These are phyloP conservation scores for Colletotrichum melonis DNA, from an alignment of 2,329 filamentous ascomycete species.

Conservation along the genomic window DNA sequence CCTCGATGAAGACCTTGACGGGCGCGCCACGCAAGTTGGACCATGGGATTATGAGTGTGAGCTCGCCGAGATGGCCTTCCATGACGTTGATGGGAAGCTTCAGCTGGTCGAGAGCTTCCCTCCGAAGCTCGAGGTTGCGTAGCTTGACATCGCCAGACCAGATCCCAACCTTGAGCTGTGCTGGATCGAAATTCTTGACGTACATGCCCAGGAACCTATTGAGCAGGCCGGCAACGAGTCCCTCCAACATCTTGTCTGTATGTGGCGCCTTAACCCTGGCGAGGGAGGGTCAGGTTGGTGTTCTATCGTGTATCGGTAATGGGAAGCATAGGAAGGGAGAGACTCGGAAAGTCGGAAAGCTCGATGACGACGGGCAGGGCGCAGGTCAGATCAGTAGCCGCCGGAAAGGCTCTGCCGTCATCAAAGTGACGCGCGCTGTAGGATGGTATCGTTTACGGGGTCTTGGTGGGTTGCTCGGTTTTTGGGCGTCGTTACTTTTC, in stretches of 20 bases:
- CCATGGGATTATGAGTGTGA: slow-evolving; percentile 96
- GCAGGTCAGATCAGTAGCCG: not conserved
- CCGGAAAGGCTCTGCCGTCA: slow-evolving; percentile 4
- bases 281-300: slow-evolving; percentile 27
- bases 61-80: slow-evolving; percentile 90
- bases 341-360: slow-evolving; percentile 1
- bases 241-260: slow-evolving; percentile 87
- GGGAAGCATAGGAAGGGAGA: slow-evolving; percentile 24
- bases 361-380: not conserved
- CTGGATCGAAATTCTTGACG: slow-evolving; percentile 98
- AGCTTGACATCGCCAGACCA: slow-evolving; percentile 99
- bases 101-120: slow-evolving; percentile 96
- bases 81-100: slow-evolving; percentile 96
- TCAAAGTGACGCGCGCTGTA: slow-evolving; percentile 6
- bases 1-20: slow-evolving; percentile 93
- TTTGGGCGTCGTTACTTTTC: not conserved
- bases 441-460: not conserved
- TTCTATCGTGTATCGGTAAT: slow-evolving; percentile 13
- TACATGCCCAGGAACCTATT: slow-evolving; percentile 99
- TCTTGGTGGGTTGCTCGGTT: not conserved
- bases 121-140: slow-evolving; percentile 88
- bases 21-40: slow-evolving; percentile 95
- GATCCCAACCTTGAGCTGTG: slow-evolving; percentile 97
- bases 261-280: slow-evolving; percentile 78
- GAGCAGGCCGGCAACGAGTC: slow-evolving; percentile 93